phyloP scores from a whole-genome alignment of 495 filamentous ascomycete species.

The Chlorociboria aeruginascens region DNA sequence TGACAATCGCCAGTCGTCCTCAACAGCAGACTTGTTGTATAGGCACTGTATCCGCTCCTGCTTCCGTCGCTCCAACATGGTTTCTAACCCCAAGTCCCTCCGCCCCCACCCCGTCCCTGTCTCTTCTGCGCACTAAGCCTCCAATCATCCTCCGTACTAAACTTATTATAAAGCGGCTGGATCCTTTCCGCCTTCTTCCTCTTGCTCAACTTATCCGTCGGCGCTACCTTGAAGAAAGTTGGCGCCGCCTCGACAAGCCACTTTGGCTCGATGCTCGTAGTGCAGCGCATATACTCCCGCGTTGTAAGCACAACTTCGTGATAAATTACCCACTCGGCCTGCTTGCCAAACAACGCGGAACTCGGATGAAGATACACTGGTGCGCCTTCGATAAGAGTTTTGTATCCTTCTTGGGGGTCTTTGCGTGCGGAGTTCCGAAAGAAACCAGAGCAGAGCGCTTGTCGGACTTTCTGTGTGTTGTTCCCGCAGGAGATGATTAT shows the following conservation, averaged over 20 bases:
- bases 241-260: constrained; percentile 86
- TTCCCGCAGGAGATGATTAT: constrained; percentile 71
- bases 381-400: constrained; percentile 89
- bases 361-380: constrained; percentile 89
- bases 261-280: constrained; percentile 85
- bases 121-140: constrained; percentile 77
- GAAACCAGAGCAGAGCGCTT: constrained; percentile 85
- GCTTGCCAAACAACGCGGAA: constrained; percentile 87
- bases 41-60: constrained; percentile 89
- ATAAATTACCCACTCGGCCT: constrained; percentile 91
- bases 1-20: constrained; percentile 41
- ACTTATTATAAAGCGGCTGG: constrained; percentile 87
- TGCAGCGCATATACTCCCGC: constrained; percentile 95
- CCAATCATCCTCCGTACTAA: constrained; percentile 85
- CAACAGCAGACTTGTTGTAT: constrained; percentile 79
- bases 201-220: constrained; percentile 77
- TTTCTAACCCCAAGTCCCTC: constrained; percentile 75
- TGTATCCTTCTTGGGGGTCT: constrained; percentile 92
- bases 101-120: constrained; percentile 80
- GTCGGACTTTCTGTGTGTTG: constrained; percentile 78
- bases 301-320: constrained; percentile 79
- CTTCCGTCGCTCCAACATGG: constrained; percentile 48
- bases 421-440: constrained; percentile 93
- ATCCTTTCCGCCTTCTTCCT: constrained; percentile 90
- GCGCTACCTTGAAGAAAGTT: constrained; percentile 98